Evolutionary conservation across 2,329 filamentous ascomycete genomes (phyloP), one percentile per base, ranked within the genome.

Genomic region (Penicillium digitatum): DNA sequence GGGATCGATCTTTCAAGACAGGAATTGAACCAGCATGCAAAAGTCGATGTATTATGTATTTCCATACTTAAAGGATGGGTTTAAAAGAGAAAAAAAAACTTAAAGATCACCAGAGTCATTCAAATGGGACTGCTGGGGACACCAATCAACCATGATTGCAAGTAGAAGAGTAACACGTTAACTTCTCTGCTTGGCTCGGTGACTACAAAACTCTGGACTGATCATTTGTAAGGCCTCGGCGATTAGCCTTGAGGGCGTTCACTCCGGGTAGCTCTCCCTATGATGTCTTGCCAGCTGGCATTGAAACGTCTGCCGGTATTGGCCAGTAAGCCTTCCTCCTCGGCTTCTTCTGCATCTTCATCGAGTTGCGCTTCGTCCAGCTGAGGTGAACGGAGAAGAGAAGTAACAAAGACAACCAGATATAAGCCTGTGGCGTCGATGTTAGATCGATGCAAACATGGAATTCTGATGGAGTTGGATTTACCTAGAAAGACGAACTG

Each of bases 301-400:
- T 88, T 87, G 63, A 95, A 91, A 31, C 90, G 82, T 54, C 90
- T 78, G 6, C 90, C 86, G 0, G 91, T 95, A 64, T 85, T 90
- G 0, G 90, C 90, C 44, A 99, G 77, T 46, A 99, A 78, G 11
- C 92, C 90, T 76, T 99, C 94, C 69, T 99, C 94, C 70, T 97
- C 94, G 18, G 93, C 91, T 29, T 87, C 89, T 72, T 95, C 90
- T 16, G 92, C 87, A 68, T 96, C 92, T 58, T 93, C 89, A 61
- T 97, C 94, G 8, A 95, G 72, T 66, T 92, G 86, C 43, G 83
- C 82, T 53, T 93, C 79, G 64, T 93, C 85, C 34, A 96, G 74
- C 67, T 82, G 86, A 0, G 93, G 92, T 1, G 90, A 86, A 39
- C 88, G 85, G 80, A 97, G 87, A 0, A 96, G 76, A 3, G 88